Evolutionary conservation across 768 basidiomycete species (phyloP).

Genomic region (Psilocybe cyanescens): DNA sequence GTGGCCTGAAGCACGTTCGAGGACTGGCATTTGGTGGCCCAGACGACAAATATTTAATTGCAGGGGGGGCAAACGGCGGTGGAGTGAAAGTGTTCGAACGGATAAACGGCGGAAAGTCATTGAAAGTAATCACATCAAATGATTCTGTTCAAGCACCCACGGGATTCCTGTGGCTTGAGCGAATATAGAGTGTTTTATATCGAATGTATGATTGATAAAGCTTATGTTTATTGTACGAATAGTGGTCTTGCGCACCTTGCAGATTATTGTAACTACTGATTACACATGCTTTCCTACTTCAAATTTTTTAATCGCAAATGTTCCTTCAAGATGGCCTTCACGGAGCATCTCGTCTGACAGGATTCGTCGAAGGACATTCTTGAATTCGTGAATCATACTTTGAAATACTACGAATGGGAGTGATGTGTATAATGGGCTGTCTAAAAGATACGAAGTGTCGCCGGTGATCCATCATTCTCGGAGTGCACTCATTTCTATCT

Average conservation of each 20-base stretch:
- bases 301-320: background rate
- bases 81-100: constrained; percentile 77
- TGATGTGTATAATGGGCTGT: background rate
- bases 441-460: background rate
- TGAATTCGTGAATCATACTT: no score
- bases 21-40: constrained; percentile 70
- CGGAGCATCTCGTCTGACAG: no score
- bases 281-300: background rate
- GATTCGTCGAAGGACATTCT: no score
- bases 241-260: background rate
- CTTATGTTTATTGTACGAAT: background rate
- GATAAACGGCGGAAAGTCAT: constrained; percentile 55
- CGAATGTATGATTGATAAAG: background rate
- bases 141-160: constrained; percentile 49
- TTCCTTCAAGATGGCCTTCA: no score
- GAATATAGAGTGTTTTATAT: background rate
- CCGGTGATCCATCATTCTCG: background rate
- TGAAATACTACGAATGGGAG: no score
- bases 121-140: constrained; percentile 56
- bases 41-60: constrained; percentile 63
- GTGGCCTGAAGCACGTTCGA: constrained; percentile 71
- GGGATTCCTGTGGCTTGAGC: constrained; percentile 57
- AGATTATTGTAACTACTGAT: background rate
- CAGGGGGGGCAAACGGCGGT: constrained; percentile 64
- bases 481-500: background rate